Percentiles rank a stretch among this genome's conserved stretches.
phyloP scores from a whole-genome alignment of 2,329 filamentous ascomycete species.

The Phyllosticta citrichinensis region DNA sequence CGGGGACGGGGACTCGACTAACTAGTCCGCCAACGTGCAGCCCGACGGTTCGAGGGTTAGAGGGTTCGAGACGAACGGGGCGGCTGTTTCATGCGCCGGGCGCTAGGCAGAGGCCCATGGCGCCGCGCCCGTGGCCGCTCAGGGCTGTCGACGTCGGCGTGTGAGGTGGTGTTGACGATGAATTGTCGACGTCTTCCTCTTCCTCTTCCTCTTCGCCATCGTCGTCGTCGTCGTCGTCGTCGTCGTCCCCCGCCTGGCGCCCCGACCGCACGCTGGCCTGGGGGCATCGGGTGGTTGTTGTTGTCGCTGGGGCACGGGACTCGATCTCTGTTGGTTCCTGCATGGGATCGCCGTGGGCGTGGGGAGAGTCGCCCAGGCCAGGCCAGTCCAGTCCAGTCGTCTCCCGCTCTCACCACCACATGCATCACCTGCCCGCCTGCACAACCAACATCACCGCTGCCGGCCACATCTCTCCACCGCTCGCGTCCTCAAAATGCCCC shows the following conservation, averaged over 20 bases:
- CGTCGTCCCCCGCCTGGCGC: too few species aligned
- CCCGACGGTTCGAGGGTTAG: neutral
- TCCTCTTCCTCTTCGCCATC: too few species aligned
- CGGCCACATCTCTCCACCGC: slow-evolving; percentile 26
- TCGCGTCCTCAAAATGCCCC: slow-evolving; percentile 27
- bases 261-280: too few species aligned
- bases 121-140: too few species aligned
- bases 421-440: neutral
- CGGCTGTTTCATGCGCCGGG: neutral
- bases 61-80: neutral
- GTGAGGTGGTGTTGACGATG: too few species aligned
- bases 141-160: too few species aligned
- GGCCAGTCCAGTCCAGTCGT: too few species aligned
- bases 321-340: neutral
- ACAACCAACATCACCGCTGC: slow-evolving; percentile 48
- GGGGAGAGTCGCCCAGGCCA: slow-evolving; percentile 2
- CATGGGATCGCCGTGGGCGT: neutral
- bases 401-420: neutral
- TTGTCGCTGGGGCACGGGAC: too few species aligned
- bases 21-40: neutral
- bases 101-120: too few species aligned
- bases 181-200: too few species aligned
- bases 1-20: neutral
- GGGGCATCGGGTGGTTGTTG: too few species aligned
- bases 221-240: too few species aligned